phyloP scores from a whole-genome alignment of 2,329 filamentous ascomycete genomes.

The Beauveria sp. region DNA sequence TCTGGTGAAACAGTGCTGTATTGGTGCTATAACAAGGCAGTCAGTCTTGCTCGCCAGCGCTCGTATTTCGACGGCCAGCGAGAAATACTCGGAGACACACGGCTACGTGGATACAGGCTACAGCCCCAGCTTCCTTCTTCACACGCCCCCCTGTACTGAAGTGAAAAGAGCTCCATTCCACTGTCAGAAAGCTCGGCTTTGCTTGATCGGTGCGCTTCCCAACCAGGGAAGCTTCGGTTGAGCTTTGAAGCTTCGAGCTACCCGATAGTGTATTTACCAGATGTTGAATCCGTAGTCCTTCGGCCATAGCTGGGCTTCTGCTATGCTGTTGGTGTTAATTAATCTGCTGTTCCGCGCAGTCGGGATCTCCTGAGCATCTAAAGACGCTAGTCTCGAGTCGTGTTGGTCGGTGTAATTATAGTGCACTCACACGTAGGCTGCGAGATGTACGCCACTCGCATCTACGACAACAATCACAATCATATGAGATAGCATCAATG shows the following conservation, averaged over 20 bases:
- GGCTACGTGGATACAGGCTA: neutral
- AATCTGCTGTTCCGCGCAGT: neutral
- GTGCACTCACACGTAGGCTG: too few species aligned
- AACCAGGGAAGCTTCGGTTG: neutral
- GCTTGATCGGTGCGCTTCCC: neutral
- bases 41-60: neutral
- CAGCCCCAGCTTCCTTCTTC: neutral
- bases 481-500: neutral
- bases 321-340: neutral
- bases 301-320: neutral
- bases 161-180: neutral
- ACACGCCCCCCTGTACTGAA: neutral
- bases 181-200: neutral
- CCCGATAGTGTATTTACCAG: neutral
- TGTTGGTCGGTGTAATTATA: neutral
- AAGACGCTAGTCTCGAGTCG: neutral
- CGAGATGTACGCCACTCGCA: neutral
- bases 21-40: neutral
- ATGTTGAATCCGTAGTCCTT: neutral
- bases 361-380: too few species aligned
- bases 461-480: neutral
- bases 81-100: neutral
- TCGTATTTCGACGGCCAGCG: conserved; percentile 1
- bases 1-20: neutral
- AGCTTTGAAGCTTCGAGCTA: neutral